These are phyloP conservation scores for Floccularia luteovirens DNA, from an alignment of 768 basidiomycete species.

Conservation along the genomic window DNA sequence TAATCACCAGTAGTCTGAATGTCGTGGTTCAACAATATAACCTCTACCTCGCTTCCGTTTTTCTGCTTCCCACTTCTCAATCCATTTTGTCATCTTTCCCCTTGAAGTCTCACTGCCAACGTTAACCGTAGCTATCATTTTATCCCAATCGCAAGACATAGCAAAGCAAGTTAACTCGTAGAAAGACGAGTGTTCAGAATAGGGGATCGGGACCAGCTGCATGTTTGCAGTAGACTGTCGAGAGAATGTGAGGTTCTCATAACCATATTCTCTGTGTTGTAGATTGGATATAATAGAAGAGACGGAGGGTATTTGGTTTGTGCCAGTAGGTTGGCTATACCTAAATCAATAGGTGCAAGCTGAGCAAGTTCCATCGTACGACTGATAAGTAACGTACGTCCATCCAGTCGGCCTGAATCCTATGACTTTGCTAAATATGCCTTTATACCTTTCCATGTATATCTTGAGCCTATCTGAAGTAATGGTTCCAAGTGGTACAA, in stretches of 20 bases:
- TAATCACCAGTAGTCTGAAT: constrained; percentile 41
- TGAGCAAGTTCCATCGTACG: background rate
- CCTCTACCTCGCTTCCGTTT: constrained; percentile 44
- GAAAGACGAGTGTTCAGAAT: constrained; percentile 96
- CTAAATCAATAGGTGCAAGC: constrained; percentile 23
- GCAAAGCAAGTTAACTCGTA: constrained; percentile 95
- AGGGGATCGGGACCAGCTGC: constrained; percentile 79
- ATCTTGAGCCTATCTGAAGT: constrained; percentile 67
- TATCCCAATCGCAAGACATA: constrained; percentile 75
- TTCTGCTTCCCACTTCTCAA: constrained; percentile 84
- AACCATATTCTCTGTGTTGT: constrained; percentile 62
- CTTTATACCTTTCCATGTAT: constrained; percentile 72
- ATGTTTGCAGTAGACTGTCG: constrained; percentile 63
- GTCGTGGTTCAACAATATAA: constrained; percentile 29
- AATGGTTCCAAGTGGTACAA: constrained; percentile 74
- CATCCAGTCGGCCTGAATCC: constrained; percentile 95
- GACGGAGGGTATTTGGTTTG: constrained; percentile 55
- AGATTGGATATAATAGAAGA: constrained; percentile 59
- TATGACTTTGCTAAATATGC: constrained; percentile 61
- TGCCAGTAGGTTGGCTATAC: constrained; percentile 59
- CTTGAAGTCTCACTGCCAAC: constrained; percentile 67
- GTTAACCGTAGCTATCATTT: constrained; percentile 95
- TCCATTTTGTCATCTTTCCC: constrained; percentile 85
- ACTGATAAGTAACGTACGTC: constrained; percentile 53
- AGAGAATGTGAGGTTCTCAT: constrained; percentile 57